Evolutionary conservation across 768 basidiomycete genomes (phyloP).

Genomic region (Leccinum imitatum): DNA sequence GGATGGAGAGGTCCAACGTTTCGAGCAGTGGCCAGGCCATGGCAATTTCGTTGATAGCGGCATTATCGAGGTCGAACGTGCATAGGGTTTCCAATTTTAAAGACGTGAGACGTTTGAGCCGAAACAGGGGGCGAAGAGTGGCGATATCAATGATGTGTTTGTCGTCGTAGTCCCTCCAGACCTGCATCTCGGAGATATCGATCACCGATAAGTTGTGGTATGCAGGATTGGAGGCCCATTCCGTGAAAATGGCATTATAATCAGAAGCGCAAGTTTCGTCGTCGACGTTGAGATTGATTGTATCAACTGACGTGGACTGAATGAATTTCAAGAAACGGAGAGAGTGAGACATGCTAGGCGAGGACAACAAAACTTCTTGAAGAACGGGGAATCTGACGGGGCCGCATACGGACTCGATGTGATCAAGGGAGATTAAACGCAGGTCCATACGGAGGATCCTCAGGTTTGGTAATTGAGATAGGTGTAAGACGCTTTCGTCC

Average conservation of each 20-base stretch:
- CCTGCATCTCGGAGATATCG: conserved; percentile 32
- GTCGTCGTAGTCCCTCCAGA: conserved; percentile 31
- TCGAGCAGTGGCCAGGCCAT: conserved; percentile 29
- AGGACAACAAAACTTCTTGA: conserved; percentile 23
- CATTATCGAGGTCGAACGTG: conserved; percentile 27
- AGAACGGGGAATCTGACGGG: conserved; percentile 20
- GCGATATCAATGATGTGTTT: conserved; percentile 30
- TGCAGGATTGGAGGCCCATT: conserved; percentile 23
- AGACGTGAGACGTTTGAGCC: conserved; percentile 20
- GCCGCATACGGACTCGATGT: conserved; percentile 18
- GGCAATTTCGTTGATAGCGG: conserved; percentile 26
- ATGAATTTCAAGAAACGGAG: conserved; percentile 29
- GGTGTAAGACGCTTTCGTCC: conserved; percentile 23
- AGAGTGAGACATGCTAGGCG: conserved; percentile 23
- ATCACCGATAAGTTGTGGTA: conserved; percentile 27
- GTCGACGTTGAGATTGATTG: conserved; percentile 34
- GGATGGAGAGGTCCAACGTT: conserved; percentile 28
- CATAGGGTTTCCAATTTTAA: conserved; percentile 31
- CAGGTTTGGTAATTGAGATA: conserved; percentile 22
- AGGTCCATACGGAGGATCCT: conserved; percentile 28
- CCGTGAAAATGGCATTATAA: conserved; percentile 23
- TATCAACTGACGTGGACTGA: conserved; percentile 28
- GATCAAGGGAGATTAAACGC: conserved; percentile 24
- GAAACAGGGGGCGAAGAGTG: conserved; percentile 26
- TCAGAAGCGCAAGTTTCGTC: conserved; percentile 30